Conservation (phyloP, 2,329 filamentous ascomycete genomes). For the Xylaria sp. region DNA sequence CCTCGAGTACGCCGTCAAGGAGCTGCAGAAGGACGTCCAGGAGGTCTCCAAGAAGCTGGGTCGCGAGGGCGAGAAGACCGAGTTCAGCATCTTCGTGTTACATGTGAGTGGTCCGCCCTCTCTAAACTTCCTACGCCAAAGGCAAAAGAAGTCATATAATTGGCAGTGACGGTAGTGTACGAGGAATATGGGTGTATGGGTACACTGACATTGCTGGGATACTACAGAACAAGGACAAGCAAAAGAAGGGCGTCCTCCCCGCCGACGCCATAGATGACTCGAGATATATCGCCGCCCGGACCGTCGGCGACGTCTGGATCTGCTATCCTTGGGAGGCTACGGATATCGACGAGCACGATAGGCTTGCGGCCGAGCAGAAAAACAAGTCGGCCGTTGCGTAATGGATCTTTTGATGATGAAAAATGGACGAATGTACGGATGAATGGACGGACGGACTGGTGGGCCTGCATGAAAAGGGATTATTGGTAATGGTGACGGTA, state of each 20-base stretch:
- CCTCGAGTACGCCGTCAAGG: slow-evolving; percentile 81
- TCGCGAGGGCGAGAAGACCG: slow-evolving; percentile 75
- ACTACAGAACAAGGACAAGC: slow-evolving; percentile 91
- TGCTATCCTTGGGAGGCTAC: slow-evolving; percentile 98
- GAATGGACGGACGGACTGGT: not conserved
- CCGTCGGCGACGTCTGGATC: slow-evolving; percentile 95
- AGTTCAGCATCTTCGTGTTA: slow-evolving; percentile 94
- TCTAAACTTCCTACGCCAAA: not conserved
- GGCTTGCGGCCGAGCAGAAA: slow-evolving; percentile 65
- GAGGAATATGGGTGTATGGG: not conserved
- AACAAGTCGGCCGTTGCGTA: slow-evolving; percentile 46
- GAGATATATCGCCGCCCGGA: slow-evolving; percentile 86
- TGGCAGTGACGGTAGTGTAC: not conserved
- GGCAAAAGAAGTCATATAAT: not conserved
- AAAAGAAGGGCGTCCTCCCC: slow-evolving; percentile 89
- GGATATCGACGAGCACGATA: slow-evolving; percentile 93
- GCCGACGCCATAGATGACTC: slow-evolving; percentile 77
- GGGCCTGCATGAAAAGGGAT: slow-evolving; percentile 19
- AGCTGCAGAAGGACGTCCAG: slow-evolving; percentile 90
- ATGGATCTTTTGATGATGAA: slow-evolving; percentile 6
- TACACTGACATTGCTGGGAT: slow-evolving; percentile 17
- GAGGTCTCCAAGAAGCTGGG: slow-evolving; percentile 79
- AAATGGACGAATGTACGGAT: not conserved
- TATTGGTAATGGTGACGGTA: slow-evolving; percentile 12
- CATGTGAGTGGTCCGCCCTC: slow-evolving; percentile 69